Conservation (phyloP, 345 rosid species). For the Lumnitzera racemosa region DNA sequence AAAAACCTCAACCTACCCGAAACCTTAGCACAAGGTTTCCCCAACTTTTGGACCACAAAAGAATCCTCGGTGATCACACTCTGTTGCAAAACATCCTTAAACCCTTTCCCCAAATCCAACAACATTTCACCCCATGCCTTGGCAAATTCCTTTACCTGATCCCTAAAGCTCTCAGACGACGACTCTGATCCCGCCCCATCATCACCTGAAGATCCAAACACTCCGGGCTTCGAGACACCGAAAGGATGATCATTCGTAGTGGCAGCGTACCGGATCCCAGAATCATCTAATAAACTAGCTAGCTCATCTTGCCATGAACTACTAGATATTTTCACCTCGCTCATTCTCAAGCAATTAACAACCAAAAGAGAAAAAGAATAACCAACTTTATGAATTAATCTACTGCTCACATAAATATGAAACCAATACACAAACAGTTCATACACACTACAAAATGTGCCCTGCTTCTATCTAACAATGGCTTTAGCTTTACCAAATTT, state of each 20-base stretch:
- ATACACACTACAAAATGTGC: too few species aligned
- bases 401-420: too few species aligned
- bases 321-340: slow-evolving; percentile 40
- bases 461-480: too few species aligned
- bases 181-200: background rate
- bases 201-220: slow-evolving; percentile 9
- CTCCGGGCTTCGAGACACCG: slow-evolving; percentile 8
- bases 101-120: slow-evolving; percentile 69
- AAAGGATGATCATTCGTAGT: slow-evolving; percentile 17
- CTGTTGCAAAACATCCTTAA: slow-evolving; percentile 59
- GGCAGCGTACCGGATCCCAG: slow-evolving; percentile 31
- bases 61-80: slow-evolving; percentile 63
- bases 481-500: too few species aligned
- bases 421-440: too few species aligned
- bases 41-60: slow-evolving; percentile 57
- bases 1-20: slow-evolving; percentile 57
- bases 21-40: slow-evolving; percentile 56
- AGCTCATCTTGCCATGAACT: slow-evolving; percentile 76
- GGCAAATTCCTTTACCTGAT: slow-evolving; percentile 59
- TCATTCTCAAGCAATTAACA: slow-evolving; percentile 29
- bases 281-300: slow-evolving; percentile 50
- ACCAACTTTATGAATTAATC: too few species aligned
- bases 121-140: slow-evolving; percentile 95
- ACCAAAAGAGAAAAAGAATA: too few species aligned
- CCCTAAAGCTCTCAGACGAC: slow-evolving; percentile 52